Percentiles rank a stretch among this genome's conserved stretches.
phyloP scores from a whole-genome alignment of 2,329 filamentous ascomycete genomes.

The Verticillium zaregamsianum region DNA sequence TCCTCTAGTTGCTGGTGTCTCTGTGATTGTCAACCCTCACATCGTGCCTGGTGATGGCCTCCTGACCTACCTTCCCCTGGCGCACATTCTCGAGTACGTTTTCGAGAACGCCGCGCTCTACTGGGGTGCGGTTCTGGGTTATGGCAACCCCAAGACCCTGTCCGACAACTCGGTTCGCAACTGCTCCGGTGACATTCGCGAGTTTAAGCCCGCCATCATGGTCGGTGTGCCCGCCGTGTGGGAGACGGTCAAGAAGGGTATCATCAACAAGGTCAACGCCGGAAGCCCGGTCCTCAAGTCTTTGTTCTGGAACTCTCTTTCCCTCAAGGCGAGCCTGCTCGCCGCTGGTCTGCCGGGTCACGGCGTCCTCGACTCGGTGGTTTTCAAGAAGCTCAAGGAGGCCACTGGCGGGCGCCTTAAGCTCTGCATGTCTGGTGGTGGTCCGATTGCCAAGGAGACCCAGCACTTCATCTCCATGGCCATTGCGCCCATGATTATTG shows the following conservation, averaged over 20 bases:
- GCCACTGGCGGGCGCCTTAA: constrained; percentile 79
- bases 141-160: constrained; percentile 81
- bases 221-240: constrained; percentile 87
- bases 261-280: constrained; percentile 70
- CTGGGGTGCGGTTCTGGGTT: constrained; percentile 87
- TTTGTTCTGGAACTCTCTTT: constrained; percentile 64
- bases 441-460: constrained; percentile 79
- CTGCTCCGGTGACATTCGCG: constrained; percentile 82
- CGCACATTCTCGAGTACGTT: constrained; percentile 87
- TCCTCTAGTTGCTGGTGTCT: constrained; percentile 65
- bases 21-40: constrained; percentile 70
- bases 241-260: constrained; percentile 90
- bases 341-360: constrained; percentile 58
- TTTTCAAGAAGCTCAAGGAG: constrained; percentile 90
- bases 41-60: constrained; percentile 74
- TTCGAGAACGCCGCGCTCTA: constrained; percentile 81
- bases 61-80: constrained; percentile 79
- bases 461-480: constrained; percentile 85
- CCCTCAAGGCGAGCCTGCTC: constrained; percentile 48
- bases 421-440: constrained; percentile 82
- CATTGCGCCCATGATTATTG: constrained; percentile 84
- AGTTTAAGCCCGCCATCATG: constrained; percentile 77
- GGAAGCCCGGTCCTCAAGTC: constrained; percentile 65
- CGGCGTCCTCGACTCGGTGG: constrained; percentile 68
- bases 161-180: constrained; percentile 79